Evolutionary conservation across 371 early-diverging fungal species (phyloP), one percentile per base, ranked within the genome.

Genomic region (Actinomucor elegans): DNA sequence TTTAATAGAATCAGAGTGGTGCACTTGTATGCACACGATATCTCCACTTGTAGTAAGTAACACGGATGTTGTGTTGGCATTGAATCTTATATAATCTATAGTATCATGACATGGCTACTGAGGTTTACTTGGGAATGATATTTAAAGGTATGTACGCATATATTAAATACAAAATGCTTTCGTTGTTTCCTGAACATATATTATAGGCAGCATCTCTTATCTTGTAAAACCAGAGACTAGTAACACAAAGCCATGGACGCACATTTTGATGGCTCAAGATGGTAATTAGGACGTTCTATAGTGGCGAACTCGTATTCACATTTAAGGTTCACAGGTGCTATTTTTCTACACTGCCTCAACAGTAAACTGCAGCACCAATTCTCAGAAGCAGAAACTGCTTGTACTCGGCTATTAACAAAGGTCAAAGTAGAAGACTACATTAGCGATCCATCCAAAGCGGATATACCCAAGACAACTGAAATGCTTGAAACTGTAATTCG

Each of bases 171-270:
- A n/a, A n/a, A n/a, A n/a, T n/a, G n/a, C n/a, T n/a, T n/a, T n/a
- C n/a, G n/a, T n/a, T n/a, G n/a, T n/a, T n/a, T n/a, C n/a, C n/a
- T n/a, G n/a, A n/a, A n/a, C n/a, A n/a, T n/a, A n/a, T n/a, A n/a
- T n/a, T n/a, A n/a, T 45, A 61, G 63, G 70, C 9, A 71, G 68
- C 21, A 54, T 61, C 17, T 71, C 68, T 15, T 63, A 67, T 42
- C 57, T 71, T 20, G 46, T 65, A 36, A 54, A 57, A 41, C 52
- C 50, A 31, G 65, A 64, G 23, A 47, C 49, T 20, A 26, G 14
- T 10, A 32, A 45, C 31, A 35, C 27, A n/a, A 38, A 50, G 4
- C 10, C 24, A 41, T 67, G 62, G 57, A 59, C 72, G 9, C 72
- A 71, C 48, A 59, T 59, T 38, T 36, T 71, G 8, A 55, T 64